phyloP scores from a whole-genome alignment of 495 filamentous ascomycete species.

The Jackrogersella multiformis region DNA sequence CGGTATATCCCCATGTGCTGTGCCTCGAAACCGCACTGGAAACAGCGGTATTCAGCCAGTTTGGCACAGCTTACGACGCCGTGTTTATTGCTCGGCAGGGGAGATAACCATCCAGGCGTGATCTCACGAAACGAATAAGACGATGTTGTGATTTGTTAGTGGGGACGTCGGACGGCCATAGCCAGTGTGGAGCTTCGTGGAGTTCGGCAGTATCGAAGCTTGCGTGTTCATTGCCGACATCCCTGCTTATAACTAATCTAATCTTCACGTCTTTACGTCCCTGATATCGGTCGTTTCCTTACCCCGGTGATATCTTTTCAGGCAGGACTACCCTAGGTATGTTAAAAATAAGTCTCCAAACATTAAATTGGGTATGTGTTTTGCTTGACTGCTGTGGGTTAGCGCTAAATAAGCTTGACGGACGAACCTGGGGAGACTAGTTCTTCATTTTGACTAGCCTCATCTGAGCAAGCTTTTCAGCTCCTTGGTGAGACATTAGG shows the following conservation, averaged over 20 bases:
- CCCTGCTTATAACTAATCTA: conserved; percentile 8
- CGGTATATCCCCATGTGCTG: not conserved
- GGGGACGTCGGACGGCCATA: not conserved
- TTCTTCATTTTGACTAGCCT: too few species aligned
- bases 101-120: not conserved
- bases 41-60: conserved; percentile 6
- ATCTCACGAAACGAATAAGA: conserved; percentile 4
- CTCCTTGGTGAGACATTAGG: too few species aligned
- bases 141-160: conserved; percentile 5
- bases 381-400: too few species aligned
- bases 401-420: too few species aligned
- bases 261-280: conserved; percentile 13
- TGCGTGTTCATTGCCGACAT: conserved; percentile 3
- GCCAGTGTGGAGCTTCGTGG: conserved; percentile 8
- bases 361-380: too few species aligned
- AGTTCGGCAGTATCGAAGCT: too few species aligned
- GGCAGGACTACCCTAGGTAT: too few species aligned
- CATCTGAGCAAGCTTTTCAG: too few species aligned
- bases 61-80: conserved; percentile 14
- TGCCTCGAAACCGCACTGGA: not conserved
- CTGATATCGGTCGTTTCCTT: too few species aligned
- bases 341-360: too few species aligned
- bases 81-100: conserved; percentile 8
- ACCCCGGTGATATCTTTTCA: too few species aligned
- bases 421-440: too few species aligned